Conservation (phyloP, 495 filamentous ascomycete species). For the Glonium stellatum region DNA sequence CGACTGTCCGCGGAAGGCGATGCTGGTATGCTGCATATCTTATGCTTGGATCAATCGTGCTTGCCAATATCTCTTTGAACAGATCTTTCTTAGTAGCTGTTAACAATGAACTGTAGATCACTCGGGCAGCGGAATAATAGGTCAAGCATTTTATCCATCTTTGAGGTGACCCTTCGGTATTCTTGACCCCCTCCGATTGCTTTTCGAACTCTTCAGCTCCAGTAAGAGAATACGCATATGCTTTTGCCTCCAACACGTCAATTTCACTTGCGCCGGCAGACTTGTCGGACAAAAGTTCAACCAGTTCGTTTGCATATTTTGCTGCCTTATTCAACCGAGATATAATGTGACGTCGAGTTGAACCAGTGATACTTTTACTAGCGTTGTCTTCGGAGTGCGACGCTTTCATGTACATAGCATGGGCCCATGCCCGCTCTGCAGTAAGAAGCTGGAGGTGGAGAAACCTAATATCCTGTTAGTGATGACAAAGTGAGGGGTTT, state of each 20-base stretch:
- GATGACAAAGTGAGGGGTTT: neutral
- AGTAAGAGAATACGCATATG: constrained; percentile 66
- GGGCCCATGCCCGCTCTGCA: constrained; percentile 90
- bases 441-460: constrained; percentile 72
- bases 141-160: constrained; percentile 73
- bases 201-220: constrained; percentile 80
- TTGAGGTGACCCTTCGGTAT: constrained; percentile 17
- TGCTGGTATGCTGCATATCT: constrained; percentile 90
- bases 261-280: constrained; percentile 53
- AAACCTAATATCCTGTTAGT: constrained; percentile 47
- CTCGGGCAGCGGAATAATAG: constrained; percentile 65
- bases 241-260: constrained; percentile 78
- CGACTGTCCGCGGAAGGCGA: constrained; percentile 65
- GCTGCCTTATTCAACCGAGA: constrained; percentile 77
- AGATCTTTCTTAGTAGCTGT: constrained; percentile 60
- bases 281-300: constrained; percentile 55
- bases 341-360: constrained; percentile 76
- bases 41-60: constrained; percentile 86
- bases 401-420: constrained; percentile 91
- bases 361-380: constrained; percentile 66
- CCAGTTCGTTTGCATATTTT: constrained; percentile 60
- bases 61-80: constrained; percentile 75
- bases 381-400: constrained; percentile 65
- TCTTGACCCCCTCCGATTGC: constrained; percentile 39
- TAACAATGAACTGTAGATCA: constrained; percentile 74